phyloP scores from a whole-genome alignment of 23 red algal species.

The Gracilaria vermiculophylla region DNA sequence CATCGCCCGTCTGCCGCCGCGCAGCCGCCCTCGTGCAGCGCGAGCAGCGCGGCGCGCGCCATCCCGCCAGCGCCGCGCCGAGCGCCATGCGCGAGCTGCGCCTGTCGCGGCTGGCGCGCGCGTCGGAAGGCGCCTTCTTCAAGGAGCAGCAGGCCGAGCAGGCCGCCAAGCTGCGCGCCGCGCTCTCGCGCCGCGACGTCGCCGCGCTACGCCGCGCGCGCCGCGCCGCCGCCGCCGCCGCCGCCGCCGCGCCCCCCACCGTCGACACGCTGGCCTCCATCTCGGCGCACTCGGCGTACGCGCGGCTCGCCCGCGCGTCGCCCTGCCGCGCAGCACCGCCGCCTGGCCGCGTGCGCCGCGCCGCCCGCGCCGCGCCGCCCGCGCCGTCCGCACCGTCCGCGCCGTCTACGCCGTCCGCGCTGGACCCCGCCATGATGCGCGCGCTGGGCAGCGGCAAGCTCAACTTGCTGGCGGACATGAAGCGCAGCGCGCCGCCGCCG shows the following conservation, averaged over 20 bases:
- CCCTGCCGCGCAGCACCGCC: too few relatives aligned
- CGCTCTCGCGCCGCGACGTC: conserved; percentile 17
- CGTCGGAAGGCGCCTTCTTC: conserved; percentile 56
- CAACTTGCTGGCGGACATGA: conserved; percentile 21
- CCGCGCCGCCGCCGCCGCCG: not conserved
- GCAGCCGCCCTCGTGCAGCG: too few relatives aligned
- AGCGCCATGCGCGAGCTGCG: conserved; percentile 30
- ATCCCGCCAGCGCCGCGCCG: not conserved
- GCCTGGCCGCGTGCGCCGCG: too few relatives aligned
- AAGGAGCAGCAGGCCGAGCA: conserved; percentile 45
- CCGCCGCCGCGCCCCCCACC: not conserved
- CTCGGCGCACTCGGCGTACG: conserved; percentile 49
- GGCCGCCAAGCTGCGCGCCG: conserved; percentile 33
- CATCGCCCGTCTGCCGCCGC: not conserved
- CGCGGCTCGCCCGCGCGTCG: not conserved
- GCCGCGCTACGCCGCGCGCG: not conserved
- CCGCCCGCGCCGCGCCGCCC: not conserved
- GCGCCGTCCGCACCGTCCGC: conserved; percentile 27
- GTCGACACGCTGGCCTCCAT: conserved; percentile 49
- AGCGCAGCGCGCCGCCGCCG: not conserved
- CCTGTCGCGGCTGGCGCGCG: conserved; percentile 49
- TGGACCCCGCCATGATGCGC: conserved; percentile 32
- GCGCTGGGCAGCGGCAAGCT: conserved; percentile 32
- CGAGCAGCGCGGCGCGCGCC: not conserved
- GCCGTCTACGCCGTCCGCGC: not conserved